A percentile compares a stretch with the other conserved stretches of the same genome.
Conservation (phyloP, 176 grass and related monocot genomes). For the Oryza longistaminata region DNA sequence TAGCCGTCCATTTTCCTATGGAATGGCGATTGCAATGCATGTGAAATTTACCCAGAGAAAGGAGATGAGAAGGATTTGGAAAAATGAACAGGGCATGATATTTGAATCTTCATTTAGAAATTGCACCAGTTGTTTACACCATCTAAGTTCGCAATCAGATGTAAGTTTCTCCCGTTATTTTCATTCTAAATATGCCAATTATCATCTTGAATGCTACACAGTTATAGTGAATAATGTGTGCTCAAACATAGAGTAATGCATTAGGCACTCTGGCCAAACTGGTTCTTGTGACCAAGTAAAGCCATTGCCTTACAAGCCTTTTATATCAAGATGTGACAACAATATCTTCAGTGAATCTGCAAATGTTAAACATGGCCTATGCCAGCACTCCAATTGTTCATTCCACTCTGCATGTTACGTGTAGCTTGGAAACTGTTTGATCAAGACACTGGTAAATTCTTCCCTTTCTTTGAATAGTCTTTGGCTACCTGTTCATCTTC, state of each 20-base stretch:
- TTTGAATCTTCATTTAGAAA: neutral
- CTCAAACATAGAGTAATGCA: conserved; percentile 18
- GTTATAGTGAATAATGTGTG: conserved; percentile 1
- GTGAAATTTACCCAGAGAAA: neutral
- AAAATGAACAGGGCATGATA: neutral
- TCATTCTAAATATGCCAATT: neutral
- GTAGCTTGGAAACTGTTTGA: conserved; percentile 22
- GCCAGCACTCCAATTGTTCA: conserved; percentile 18
- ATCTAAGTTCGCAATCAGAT: neutral
- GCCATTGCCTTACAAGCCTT: conserved; percentile 13
- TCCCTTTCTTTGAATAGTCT: neutral
- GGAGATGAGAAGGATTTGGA: neutral
- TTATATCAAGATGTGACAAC: conserved; percentile 24
- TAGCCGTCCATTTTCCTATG: neutral
- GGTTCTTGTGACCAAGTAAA: conserved; percentile 24
- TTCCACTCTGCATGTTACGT: conserved; percentile 16
- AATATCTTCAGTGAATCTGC: conserved; percentile 1
- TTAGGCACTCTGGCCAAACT: neutral
- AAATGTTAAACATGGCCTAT: conserved; percentile 5
- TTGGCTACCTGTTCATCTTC: neutral
- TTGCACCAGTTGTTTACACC: neutral
- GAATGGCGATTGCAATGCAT: neutral
- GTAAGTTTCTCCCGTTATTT: neutral
- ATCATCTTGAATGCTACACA: neutral
- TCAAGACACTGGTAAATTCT: conserved; percentile 9